Conservation (phyloP, 2,329 filamentous ascomycete species). For the Pyricularia pennisetigena region DNA sequence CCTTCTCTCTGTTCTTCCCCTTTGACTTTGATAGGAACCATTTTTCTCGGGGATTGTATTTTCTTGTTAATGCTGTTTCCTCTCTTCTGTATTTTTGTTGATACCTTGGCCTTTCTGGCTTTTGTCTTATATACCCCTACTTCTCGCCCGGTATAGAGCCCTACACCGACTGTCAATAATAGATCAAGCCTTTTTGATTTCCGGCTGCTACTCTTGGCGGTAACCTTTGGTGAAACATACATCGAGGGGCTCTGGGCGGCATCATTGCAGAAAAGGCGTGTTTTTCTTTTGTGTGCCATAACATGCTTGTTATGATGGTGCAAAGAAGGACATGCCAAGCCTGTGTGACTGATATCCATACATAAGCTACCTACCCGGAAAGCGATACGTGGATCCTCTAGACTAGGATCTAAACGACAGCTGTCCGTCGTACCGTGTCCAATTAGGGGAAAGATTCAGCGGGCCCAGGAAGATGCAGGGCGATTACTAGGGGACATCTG, state of each 20-base stretch:
- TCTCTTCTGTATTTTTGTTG: background rate
- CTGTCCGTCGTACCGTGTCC: background rate
- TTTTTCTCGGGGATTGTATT: constrained; percentile 10
- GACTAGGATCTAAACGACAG: background rate
- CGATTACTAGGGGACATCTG: background rate
- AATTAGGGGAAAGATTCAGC: too few relatives aligned
- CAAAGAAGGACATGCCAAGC: background rate
- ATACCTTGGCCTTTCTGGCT: background rate
- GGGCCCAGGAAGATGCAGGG: background rate
- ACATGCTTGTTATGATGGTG: background rate
- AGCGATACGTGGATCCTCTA: background rate
- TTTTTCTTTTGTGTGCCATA: too few relatives aligned
- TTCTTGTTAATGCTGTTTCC: constrained; percentile 10
- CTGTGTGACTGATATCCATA: background rate
- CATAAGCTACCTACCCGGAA: background rate
- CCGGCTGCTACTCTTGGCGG: background rate
- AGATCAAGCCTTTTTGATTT: background rate
- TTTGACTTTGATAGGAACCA: constrained; percentile 9
- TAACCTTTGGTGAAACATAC: background rate
- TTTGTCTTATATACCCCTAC: background rate
- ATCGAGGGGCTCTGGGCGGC: too few relatives aligned
- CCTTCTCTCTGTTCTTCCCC: background rate
- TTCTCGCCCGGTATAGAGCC: background rate
- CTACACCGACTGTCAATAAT: background rate
- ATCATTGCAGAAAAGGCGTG: too few relatives aligned